phyloP scores from a whole-genome alignment of 192 early-diverging fungal genomes.

The Dissophora globulifera region DNA sequence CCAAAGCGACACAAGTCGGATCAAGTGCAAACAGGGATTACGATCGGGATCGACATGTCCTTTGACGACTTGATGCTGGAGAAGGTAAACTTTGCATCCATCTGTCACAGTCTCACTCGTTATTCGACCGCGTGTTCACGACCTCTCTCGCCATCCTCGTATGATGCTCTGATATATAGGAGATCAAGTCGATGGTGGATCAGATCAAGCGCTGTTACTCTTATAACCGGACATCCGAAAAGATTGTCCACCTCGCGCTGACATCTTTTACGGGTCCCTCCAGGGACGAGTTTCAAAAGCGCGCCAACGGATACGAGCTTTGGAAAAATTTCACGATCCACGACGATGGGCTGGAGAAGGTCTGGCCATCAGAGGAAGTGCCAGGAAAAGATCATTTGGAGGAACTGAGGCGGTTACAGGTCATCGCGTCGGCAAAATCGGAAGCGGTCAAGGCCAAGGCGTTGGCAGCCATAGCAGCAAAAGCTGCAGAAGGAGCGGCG shows the following conservation, averaged over 20 bases:
- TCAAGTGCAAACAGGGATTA: conserved; percentile 62
- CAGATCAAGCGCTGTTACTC: conserved; percentile 84
- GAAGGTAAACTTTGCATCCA: conserved; percentile 56
- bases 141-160: too few relatives aligned
- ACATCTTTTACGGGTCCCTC: conserved; percentile 69
- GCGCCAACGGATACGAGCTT: conserved; percentile 53
- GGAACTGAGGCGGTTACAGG: conserved; percentile 32
- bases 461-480: conserved; percentile 9
- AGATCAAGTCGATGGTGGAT: conserved; percentile 73
- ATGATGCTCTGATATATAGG: conserved; percentile 55
- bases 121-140: too few relatives aligned
- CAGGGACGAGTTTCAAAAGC: conserved; percentile 57
- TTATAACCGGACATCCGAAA: conserved; percentile 65
- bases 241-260: conserved; percentile 66
- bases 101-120: too few relatives aligned
- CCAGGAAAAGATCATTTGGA: conserved; percentile 49
- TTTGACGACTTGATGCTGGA: conserved; percentile 84
- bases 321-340: conserved; percentile 65
- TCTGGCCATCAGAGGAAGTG: conserved; percentile 53
- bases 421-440: conserved; percentile 27
- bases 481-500: not conserved
- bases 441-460: conserved; percentile 34
- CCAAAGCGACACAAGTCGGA: conserved; percentile 59
- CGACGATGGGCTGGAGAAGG: conserved; percentile 39
- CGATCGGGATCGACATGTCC: conserved; percentile 81